Percentiles rank a stretch among this genome's conserved stretches.
Conservation (phyloP, 2,329 filamentous ascomycete species). For the Botrytis galanthina region DNA sequence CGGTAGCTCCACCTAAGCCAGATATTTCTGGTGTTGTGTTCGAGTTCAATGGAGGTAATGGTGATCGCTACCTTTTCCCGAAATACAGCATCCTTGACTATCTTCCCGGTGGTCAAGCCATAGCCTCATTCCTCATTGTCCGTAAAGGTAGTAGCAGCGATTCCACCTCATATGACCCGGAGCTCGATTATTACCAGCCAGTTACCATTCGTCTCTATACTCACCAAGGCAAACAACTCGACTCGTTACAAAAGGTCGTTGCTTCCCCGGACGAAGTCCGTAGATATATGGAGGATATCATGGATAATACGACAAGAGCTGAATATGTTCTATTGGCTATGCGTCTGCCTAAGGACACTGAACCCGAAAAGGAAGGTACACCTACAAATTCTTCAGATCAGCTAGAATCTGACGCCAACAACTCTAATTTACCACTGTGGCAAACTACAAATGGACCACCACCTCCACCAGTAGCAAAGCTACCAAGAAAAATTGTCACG, state of each 20-base stretch:
- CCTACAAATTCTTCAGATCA: not conserved
- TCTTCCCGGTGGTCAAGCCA: conserved; percentile 57
- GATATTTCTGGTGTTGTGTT: conserved; percentile 67
- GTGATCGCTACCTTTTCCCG: conserved; percentile 76
- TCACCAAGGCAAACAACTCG: conserved; percentile 54
- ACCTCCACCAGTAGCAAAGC: conserved; percentile 16
- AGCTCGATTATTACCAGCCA: conserved; percentile 73
- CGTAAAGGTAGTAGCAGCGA: conserved; percentile 68
- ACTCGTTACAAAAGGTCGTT: conserved; percentile 59
- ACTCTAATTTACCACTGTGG: conserved; percentile 30
- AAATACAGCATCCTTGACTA: conserved; percentile 75
- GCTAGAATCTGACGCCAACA: conserved; percentile 2
- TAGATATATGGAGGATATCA: conserved; percentile 68
- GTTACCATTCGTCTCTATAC: conserved; percentile 62
- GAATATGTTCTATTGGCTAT: conserved; percentile 67
- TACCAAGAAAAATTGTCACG: conserved; percentile 38
- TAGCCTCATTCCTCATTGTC: conserved; percentile 75
- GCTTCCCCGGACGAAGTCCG: conserved; percentile 61
- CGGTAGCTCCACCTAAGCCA: conserved; percentile 52
- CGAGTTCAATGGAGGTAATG: conserved; percentile 64
- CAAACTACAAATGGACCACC: conserved; percentile 30
- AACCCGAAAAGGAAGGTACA: conserved; percentile 23
- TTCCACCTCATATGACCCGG: conserved; percentile 57
- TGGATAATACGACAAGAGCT: conserved; percentile 66
- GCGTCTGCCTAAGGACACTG: conserved; percentile 53